These are phyloP conservation scores for Bryoerythrophyllum caledonicum DNA, from an alignment of 225 moss, liverwort and hornwort genomes.

Conservation along the genomic window DNA sequence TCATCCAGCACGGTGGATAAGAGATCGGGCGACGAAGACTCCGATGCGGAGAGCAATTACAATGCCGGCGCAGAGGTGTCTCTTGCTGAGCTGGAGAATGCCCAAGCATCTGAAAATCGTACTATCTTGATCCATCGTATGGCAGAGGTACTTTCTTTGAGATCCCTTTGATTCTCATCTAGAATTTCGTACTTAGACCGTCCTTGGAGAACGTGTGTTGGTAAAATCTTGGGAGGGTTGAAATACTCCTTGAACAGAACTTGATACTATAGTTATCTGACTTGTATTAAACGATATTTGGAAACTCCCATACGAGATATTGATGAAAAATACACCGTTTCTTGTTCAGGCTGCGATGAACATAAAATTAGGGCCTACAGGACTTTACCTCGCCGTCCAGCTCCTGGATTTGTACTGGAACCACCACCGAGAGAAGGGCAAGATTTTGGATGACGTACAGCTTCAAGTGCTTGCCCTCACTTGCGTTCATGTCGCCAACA, in stretches of 20 bases:
- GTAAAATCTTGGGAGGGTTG: constrained; percentile 2
- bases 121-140: constrained; percentile 69
- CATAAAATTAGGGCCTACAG: constrained; percentile 65
- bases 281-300: background rate
- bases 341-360: constrained; percentile 65
- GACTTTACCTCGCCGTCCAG: constrained; percentile 70
- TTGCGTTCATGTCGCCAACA: constrained; percentile 74
- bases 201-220: background rate
- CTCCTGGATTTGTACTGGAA: constrained; percentile 78
- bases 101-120: constrained; percentile 63
- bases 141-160: constrained; percentile 57
- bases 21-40: constrained; percentile 46
- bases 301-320: background rate
- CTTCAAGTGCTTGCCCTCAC: constrained; percentile 76
- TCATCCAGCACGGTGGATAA: constrained; percentile 53
- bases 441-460: constrained; percentile 77
- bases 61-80: constrained; percentile 38
- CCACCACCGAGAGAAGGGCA: constrained; percentile 66
- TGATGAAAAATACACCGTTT: constrained; percentile 12
- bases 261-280: background rate
- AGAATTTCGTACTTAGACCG: background rate
- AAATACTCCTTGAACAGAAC: constrained; percentile 7
- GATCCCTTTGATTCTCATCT: constrained; percentile 15
- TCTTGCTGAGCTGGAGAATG: constrained; percentile 57
- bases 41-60: constrained; percentile 55